Evolutionary conservation across 345 rosid genomes (phyloP).

Genomic region (Excoecaria agallocha): DNA sequence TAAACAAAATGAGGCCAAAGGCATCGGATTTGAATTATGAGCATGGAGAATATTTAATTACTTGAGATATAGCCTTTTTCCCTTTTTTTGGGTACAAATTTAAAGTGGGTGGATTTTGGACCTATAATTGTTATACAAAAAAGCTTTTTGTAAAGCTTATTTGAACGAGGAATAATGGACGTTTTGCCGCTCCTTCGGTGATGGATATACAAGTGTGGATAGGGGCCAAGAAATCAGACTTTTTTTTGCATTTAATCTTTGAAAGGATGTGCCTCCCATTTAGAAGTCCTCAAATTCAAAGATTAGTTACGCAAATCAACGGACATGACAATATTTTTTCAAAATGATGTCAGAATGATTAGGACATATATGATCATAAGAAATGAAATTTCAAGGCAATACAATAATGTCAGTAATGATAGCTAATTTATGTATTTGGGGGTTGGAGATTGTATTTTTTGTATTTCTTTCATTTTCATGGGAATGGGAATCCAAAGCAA

Average conservation of each 20-base stretch:
- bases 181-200: conserved; percentile 13
- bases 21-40: no score
- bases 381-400: no score
- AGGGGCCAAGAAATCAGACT: conserved; percentile 6
- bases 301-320: neutral
- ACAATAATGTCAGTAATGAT: no score
- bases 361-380: neutral
- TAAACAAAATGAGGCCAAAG: neutral
- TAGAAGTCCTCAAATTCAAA: neutral
- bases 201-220: conserved; percentile 8
- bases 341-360: no score
- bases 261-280: conserved; percentile 5
- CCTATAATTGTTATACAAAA: no score
- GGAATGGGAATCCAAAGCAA: conserved; percentile 17
- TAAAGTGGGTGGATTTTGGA: no score
- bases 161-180: neutral
- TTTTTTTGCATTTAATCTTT: conserved; percentile 8
- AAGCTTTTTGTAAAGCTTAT: neutral
- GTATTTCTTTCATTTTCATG: conserved; percentile 4
- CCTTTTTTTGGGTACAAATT: no score
- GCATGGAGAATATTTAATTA: no score
- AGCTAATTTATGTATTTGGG: no score
- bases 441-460: neutral
- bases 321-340: no score
- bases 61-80: no score